phyloP scores from a whole-genome alignment of 2,329 filamentous ascomycete genomes.

The Pseudocercospora ulei region DNA sequence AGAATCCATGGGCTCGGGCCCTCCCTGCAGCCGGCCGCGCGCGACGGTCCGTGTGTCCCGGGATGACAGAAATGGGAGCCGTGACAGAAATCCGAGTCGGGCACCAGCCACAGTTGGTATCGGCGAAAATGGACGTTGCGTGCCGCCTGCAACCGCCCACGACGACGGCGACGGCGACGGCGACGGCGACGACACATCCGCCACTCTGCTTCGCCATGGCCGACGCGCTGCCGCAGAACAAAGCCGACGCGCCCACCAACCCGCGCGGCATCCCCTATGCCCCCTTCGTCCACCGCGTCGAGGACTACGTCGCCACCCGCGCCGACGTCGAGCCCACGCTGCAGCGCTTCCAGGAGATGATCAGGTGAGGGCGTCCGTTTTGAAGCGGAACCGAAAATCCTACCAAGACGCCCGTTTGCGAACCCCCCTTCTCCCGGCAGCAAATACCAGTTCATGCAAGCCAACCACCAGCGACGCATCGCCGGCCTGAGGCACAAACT shows the following conservation, averaged over 20 bases:
- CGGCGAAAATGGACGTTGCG: too few relatives aligned
- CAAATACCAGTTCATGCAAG: slow-evolving; percentile 99
- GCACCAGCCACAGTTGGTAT: slow-evolving; percentile 4
- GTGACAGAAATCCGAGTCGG: background rate
- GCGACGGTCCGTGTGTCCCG: too few relatives aligned
- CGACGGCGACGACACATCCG: too few relatives aligned
- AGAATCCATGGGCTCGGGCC: too few relatives aligned
- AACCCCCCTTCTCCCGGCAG: slow-evolving; percentile 42
- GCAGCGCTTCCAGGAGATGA: slow-evolving; percentile 85
- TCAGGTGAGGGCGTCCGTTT: slow-evolving; percentile 52
- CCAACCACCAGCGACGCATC: slow-evolving; percentile 76
- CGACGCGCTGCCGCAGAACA: too few relatives aligned
- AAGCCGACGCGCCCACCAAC: slow-evolving; percentile 55
- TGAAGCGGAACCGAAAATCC: background rate
- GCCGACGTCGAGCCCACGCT: slow-evolving; percentile 71
- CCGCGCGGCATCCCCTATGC: slow-evolving; percentile 73
- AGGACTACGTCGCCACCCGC: slow-evolving; percentile 72
- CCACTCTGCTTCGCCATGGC: too few relatives aligned
- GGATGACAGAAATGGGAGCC: background rate
- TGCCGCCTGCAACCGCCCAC: too few relatives aligned
- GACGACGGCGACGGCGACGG: too few relatives aligned
- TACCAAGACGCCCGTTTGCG: background rate
- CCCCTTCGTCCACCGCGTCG: slow-evolving; percentile 77
- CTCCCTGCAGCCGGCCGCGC: too few relatives aligned
- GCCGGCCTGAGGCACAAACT: slow-evolving; percentile 84